A percentile compares a stretch with the other conserved stretches of the same genome.
phyloP scores from a whole-genome alignment of 2,329 filamentous ascomycete species.

The Laburnicola sp. region DNA sequence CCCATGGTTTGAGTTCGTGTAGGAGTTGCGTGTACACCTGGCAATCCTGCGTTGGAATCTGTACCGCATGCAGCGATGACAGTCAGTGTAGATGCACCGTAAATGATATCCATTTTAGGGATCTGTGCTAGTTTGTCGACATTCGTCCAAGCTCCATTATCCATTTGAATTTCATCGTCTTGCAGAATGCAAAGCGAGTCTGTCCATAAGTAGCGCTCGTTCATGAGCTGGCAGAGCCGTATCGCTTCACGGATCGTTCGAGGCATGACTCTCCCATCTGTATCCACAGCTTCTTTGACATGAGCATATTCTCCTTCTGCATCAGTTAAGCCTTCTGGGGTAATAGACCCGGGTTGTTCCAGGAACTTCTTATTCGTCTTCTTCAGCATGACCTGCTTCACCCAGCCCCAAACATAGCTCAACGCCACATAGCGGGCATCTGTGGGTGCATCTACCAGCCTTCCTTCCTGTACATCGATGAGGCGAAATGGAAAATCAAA shows the following conservation, averaged over 20 bases:
- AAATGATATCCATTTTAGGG: conserved; percentile 15
- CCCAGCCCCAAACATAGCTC: conserved; percentile 17
- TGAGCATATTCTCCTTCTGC: neutral
- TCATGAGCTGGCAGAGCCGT: conserved; percentile 7
- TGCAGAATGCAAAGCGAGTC: conserved; percentile 9
- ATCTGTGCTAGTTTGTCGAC: conserved; percentile 12
- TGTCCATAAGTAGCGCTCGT: conserved; percentile 7
- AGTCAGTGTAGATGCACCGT: conserved; percentile 12
- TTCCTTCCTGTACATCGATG: conserved; percentile 7
- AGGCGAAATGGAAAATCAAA: conserved; percentile 8
- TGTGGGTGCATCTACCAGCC: conserved; percentile 6
- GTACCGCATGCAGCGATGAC: conserved; percentile 14
- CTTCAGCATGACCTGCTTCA: conserved; percentile 10
- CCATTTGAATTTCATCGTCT: conserved; percentile 8
- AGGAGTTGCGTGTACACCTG: conserved; percentile 4
- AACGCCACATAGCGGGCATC: conserved; percentile 14
- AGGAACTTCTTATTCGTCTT: neutral
- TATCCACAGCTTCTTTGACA: neutral
- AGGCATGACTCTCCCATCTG: conserved; percentile 8
- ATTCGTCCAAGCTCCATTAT: conserved; percentile 7
- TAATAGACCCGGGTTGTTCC: conserved; percentile 3
- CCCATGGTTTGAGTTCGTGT: conserved; percentile 2
- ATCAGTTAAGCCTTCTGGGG: conserved; percentile 1
- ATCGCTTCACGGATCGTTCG: conserved; percentile 18
- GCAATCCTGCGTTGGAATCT: conserved; percentile 14